These are phyloP conservation scores for Bolboschoenus planiculmis DNA, from an alignment of 176 grass and related monocot species.

Conservation along the genomic window DNA sequence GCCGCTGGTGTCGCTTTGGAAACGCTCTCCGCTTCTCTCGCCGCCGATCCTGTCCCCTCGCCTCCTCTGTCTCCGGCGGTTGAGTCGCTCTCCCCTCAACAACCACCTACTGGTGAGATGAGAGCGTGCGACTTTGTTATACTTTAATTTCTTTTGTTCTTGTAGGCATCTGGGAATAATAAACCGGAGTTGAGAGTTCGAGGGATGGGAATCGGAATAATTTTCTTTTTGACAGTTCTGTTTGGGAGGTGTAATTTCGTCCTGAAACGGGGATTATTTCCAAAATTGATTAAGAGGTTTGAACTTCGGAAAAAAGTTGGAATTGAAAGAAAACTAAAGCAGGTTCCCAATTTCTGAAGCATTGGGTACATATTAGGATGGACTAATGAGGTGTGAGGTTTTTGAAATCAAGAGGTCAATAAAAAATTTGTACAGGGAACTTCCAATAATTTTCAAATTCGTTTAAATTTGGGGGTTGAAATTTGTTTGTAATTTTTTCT, in stretches of 20 bases:
- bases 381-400: background rate
- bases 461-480: background rate
- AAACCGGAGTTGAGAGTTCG: background rate
- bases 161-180: background rate
- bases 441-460: background rate
- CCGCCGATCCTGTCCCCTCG: background rate
- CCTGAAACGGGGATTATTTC: background rate
- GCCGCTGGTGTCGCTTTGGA: constrained; percentile 59
- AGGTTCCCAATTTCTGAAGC: background rate
- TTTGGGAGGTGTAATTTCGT: background rate
- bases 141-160: background rate
- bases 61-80: background rate
- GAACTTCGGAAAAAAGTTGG: background rate
- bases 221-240: background rate
- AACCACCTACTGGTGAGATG: constrained; percentile 3
- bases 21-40: constrained; percentile 20
- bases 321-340: background rate
- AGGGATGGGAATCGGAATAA: background rate
- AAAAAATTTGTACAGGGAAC: background rate
- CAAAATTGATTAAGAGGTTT: background rate
- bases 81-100: background rate
- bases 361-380: background rate
- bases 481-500: background rate
- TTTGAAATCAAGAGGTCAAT: background rate
- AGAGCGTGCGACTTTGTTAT: background rate